A percentile compares a stretch with the other conserved stretches of the same genome.
phyloP scores from a whole-genome alignment of 169 alveolate species.

The Cryptosporidium bovis region DNA sequence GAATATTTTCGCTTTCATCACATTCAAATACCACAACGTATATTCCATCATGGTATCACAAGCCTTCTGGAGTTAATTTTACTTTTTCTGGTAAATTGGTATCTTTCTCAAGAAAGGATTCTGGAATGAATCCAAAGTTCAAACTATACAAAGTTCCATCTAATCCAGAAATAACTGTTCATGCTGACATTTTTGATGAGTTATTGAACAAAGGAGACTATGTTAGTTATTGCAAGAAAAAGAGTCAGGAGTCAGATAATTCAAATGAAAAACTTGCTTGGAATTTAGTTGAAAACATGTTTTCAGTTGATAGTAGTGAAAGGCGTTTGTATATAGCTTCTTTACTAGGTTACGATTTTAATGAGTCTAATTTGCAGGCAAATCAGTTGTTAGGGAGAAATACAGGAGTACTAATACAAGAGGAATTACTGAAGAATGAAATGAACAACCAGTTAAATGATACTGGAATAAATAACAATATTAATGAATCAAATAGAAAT shows the following conservation, averaged over 20 bases:
- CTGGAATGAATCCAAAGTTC: constrained; percentile 12
- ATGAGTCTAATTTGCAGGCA: constrained; percentile 5
- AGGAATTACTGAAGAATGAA: constrained; percentile 19
- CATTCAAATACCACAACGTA: constrained; percentile 77
- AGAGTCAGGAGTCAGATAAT: constrained; percentile 37
- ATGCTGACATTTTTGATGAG: constrained; percentile 72
- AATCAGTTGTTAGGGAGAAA: constrained; percentile 60
- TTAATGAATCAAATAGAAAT: background rate
- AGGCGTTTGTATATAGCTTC: constrained; percentile 72
- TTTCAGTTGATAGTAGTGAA: constrained; percentile 52
- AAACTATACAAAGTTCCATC: constrained; percentile 61
- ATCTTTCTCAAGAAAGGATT: constrained; percentile 24
- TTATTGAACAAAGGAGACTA: constrained; percentile 50
- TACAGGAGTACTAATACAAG: constrained; percentile 33
- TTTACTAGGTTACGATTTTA: constrained; percentile 48
- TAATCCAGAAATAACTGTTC: constrained; percentile 72
- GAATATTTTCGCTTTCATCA: constrained; percentile 76
- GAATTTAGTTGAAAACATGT: constrained; percentile 73
- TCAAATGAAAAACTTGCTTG: constrained; percentile 62
- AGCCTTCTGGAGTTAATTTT: constrained; percentile 77
- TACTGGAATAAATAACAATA: background rate
- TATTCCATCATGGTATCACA: constrained; percentile 78
- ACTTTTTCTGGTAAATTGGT: constrained; percentile 79
- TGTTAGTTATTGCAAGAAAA: constrained; percentile 48
- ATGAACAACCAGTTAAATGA: constrained; percentile 1